Evolutionary conservation across 2,329 filamentous ascomycete species (phyloP).

Genomic region (Pestalotiopsis sp.): DNA sequence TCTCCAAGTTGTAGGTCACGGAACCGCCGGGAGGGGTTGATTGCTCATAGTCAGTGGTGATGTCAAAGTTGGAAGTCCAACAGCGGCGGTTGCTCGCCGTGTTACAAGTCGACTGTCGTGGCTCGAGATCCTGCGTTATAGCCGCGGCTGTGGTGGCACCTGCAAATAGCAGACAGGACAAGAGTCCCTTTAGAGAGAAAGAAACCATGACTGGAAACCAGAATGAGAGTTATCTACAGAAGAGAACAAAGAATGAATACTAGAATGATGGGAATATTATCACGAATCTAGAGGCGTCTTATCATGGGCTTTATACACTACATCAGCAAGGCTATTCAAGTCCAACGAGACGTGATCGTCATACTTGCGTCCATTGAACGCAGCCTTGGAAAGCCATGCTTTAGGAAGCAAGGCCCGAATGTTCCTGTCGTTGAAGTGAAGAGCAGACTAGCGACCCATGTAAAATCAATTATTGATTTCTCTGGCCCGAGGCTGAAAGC

Average conservation of each 20-base stretch:
- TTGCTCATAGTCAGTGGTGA: slow-evolving; percentile 28
- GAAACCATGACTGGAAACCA: slow-evolving; percentile 7
- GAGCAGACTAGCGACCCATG: not conserved
- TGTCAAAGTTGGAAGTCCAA: slow-evolving; percentile 26
- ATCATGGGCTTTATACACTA: not conserved
- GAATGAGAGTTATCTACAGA: no score
- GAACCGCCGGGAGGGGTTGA: slow-evolving; percentile 19
- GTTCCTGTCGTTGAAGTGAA: not conserved
- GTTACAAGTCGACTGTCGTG: slow-evolving; percentile 11
- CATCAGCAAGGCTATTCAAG: not conserved
- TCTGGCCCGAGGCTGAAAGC: not conserved
- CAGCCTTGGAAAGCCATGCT: not conserved
- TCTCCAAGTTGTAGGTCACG: slow-evolving; percentile 23
- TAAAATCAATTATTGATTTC: not conserved
- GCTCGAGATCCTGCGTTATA: slow-evolving; percentile 1
- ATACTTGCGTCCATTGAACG: not conserved
- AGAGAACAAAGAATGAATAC: not conserved
- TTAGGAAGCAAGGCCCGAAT: not conserved
- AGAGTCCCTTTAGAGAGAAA: slow-evolving; percentile 5
- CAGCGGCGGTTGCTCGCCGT: slow-evolving; percentile 23
- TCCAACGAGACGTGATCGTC: not conserved
- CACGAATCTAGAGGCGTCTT: not conserved
- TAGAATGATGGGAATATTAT: not conserved
- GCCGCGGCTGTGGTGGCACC: slow-evolving; percentile 6
- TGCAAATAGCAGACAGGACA: slow-evolving; percentile 11